Conservation (phyloP, 805 yeast species). For the Pichia thaimueangensis region DNA sequence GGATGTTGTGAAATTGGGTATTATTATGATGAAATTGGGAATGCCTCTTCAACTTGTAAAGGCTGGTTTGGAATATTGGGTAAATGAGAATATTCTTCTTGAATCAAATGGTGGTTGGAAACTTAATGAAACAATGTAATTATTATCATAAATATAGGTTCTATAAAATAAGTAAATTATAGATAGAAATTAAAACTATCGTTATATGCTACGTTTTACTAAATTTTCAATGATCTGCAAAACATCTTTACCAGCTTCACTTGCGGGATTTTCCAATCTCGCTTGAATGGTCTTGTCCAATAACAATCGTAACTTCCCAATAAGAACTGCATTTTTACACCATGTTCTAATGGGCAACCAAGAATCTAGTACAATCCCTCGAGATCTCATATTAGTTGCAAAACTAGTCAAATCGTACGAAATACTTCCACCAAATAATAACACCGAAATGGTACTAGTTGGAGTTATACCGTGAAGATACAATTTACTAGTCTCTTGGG, state of each 20-base stretch:
- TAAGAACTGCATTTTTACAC: conserved; percentile 87
- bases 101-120: conserved; percentile 22
- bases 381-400: conserved; percentile 46
- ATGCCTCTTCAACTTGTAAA: conserved; percentile 38
- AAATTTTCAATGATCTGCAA: conserved; percentile 36
- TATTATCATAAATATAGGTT: background rate
- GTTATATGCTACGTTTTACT: conserved; percentile 18
- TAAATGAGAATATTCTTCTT: conserved; percentile 45
- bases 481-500: conserved; percentile 56
- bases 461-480: conserved; percentile 79
- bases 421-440: conserved; percentile 78
- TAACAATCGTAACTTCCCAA: conserved; percentile 59
- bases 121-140: conserved; percentile 9
- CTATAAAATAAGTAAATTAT: background rate
- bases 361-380: conserved; percentile 79
- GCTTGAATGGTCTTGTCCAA: conserved; percentile 63
- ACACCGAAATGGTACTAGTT: conserved; percentile 58
- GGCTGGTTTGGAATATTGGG: conserved; percentile 55
- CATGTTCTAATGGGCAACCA: conserved; percentile 91
- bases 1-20: conserved; percentile 22
- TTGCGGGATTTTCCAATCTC: conserved; percentile 35
- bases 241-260: conserved; percentile 30
- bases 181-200: too few relatives aligned
- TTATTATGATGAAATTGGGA: conserved; percentile 32
- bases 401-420: conserved; percentile 45